These are phyloP conservation scores for Solanum commersonii DNA, from an alignment of 257 asterid species.

Conservation along the genomic window DNA sequence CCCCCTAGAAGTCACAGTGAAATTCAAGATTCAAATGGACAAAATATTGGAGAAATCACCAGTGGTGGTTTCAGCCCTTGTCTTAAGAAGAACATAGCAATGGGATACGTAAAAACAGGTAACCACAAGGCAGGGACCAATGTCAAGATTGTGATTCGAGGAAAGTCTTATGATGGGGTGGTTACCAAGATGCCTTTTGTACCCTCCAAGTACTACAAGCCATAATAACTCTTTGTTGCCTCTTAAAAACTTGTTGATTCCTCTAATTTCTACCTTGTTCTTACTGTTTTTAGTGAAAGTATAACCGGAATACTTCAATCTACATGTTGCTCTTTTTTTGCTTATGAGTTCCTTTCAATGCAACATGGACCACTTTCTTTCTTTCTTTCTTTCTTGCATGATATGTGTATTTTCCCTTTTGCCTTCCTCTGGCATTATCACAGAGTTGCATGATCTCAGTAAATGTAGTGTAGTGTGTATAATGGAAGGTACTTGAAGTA, in stretches of 20 bases:
- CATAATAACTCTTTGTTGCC: constrained; percentile 20
- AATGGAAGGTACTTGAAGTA: neutral
- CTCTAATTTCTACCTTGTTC: neutral
- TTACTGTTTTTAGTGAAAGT: neutral
- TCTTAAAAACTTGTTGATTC: neutral
- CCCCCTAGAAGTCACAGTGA: constrained; percentile 93
- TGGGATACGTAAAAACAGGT: constrained; percentile 97
- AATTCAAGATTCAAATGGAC: constrained; percentile 75
- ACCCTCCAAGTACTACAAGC: constrained; percentile 79
- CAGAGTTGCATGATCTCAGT: neutral
- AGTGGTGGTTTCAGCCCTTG: constrained; percentile 99
- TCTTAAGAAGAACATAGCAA: constrained; percentile 86
- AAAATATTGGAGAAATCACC: constrained; percentile 79
- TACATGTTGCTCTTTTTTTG: neutral
- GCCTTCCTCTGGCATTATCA: neutral
- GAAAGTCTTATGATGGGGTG: constrained; percentile 69
- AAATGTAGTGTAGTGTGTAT: neutral
- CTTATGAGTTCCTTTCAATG: neutral
- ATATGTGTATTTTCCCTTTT: neutral
- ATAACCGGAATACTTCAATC: neutral
- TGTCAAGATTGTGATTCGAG: constrained; percentile 70
- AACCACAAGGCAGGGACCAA: constrained; percentile 68
- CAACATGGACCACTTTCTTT: neutral
- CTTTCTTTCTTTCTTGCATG: neutral
- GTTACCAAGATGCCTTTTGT: constrained; percentile 89